Evolutionary conservation across 768 basidiomycete genomes (phyloP), one percentile per base, ranked within the genome.

Genomic region (Crucibulum laeve): DNA sequence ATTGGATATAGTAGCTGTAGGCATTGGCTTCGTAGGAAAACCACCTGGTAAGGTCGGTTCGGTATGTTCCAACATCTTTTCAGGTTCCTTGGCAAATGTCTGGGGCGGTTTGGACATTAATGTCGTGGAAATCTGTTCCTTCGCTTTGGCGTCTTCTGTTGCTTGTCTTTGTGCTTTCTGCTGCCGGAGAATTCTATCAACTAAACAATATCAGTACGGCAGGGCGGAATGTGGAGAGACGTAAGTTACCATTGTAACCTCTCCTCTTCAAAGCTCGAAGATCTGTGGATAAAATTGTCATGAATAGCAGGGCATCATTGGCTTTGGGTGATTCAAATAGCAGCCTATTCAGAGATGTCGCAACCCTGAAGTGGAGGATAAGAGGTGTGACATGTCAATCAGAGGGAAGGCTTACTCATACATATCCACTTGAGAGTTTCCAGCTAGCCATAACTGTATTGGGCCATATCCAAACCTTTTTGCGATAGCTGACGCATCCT

Each of bases 281-380:
- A 50, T 94, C 91, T 0, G 94, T 97, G 0, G 91, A 91, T 14
- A 99, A 73, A 42, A 99, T 91, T 0, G 93, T 96, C 79, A 91
- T 88, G 52, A 98, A 85, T 5, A 98, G 60, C 5, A 99, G 70
- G 0, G 88, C 80, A 58, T 99, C 95, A 56, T 93, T 91, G 19
- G 84, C 78, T 60, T 87, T 86, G 2, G 82, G 82, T 5, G 79
- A 73, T 43, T 86, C 78, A 49, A 97, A 89, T 23, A 96, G 62
- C 5, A 87, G 59, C 14, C 82, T 81, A 59, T 90, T 91, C 23
- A 98, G 67, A 1, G 88, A 85, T 1, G 82, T 84, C 0, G 95
- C 86, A 11, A 98, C 84, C 61, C 92, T 94, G 38, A 2, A 28
- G 4, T 36, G 8, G 18, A 30, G 8, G 32, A 10, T 15, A n/a